Evolutionary conservation across 345 rosid species (phyloP).

Genomic region (Odontarrhena argentea): DNA sequence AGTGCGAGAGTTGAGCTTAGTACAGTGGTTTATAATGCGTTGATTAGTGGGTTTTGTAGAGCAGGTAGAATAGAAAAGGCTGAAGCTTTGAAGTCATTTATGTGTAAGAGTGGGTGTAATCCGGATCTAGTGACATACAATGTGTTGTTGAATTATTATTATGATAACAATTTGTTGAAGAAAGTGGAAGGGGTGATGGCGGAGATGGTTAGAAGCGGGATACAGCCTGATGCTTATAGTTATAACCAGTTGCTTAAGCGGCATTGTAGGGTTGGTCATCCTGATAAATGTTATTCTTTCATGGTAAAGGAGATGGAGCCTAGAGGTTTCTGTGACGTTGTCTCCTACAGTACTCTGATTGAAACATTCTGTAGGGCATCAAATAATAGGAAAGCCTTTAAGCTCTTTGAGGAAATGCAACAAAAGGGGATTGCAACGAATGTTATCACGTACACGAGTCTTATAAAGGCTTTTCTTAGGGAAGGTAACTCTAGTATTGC

Average conservation of each 20-base stretch:
- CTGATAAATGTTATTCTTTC: slow-evolving; percentile 58
- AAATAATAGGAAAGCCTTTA: slow-evolving; percentile 54
- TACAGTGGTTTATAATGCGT: slow-evolving; percentile 64
- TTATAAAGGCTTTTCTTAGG: slow-evolving; percentile 68
- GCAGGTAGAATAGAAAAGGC: slow-evolving; percentile 80
- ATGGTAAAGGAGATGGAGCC: slow-evolving; percentile 67
- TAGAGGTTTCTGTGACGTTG: slow-evolving; percentile 70
- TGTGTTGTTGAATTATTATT: slow-evolving; percentile 70
- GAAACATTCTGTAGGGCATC: slow-evolving; percentile 57
- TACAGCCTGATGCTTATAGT: slow-evolving; percentile 77
- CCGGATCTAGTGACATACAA: slow-evolving; percentile 87
- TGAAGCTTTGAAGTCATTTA: slow-evolving; percentile 62
- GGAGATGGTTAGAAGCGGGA: slow-evolving; percentile 72
- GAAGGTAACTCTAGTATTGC: slow-evolving; percentile 62
- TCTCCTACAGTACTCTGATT: slow-evolving; percentile 82
- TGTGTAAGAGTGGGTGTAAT: slow-evolving; percentile 65
- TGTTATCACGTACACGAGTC: slow-evolving; percentile 75
- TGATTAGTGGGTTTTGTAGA: slow-evolving; percentile 83
- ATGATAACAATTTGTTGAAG: slow-evolving; percentile 61
- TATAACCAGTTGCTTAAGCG: slow-evolving; percentile 84
- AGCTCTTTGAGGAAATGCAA: slow-evolving; percentile 73
- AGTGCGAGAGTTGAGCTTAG: slow-evolving; percentile 56
- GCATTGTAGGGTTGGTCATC: slow-evolving; percentile 59
- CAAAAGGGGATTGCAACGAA: slow-evolving; percentile 61
- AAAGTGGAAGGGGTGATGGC: slow-evolving; percentile 62